Base-by-base conservation (phyloP, 208 protist genomes). In the Phytomonas serpens region DNA sequence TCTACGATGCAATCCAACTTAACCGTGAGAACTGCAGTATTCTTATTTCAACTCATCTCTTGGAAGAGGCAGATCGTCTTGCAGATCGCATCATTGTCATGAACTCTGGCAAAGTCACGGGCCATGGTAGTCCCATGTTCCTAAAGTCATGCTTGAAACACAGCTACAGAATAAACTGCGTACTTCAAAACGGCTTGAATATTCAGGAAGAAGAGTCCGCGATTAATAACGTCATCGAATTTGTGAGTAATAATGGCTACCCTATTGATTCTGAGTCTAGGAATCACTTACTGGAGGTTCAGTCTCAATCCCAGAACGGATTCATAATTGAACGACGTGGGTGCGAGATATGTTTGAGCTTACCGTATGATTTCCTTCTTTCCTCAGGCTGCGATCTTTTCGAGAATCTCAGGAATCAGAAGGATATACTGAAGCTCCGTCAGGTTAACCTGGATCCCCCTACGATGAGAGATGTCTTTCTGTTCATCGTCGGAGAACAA, bases 51-150 rank as follows among this genome's bases (percentile, higher is more conserved):
- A 97, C 95, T 30, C 97, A 98, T 73, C 81, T 89, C 68, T 93
- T 99, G 84, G 97, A 99, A 71, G 98, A 99, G 82, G 98, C 98
- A 10, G 97, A 99, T 77, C 80, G 92, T 29, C 82, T 99, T 36
- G 88, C 87, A 34, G 93, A 98, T 74, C 83, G 84, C 40, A 95
- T 99, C 65, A 89, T 93, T 16, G 92, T 99, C 67, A 83, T 99
- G 76, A 78, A 92, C 62, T 71, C 88, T 57, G 89, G 92, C 69
- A 57, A 79, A 65, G 69, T 95, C 27, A 73, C 77, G 68, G 86
- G 80, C 16, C 77, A 87, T 65, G 90, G 90, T 37, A 84, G 86
- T 13, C 79, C 87, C 30, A 76, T 93, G 71, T 90, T 81, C 72
- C 87, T 95, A 62, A 95, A 95, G 79, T 88, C 85, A 36, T 77